Evolutionary conservation across 2,329 filamentous ascomycete species (phyloP), one percentile per base, ranked within the genome.

Genomic region (Colletotrichum tropicale): DNA sequence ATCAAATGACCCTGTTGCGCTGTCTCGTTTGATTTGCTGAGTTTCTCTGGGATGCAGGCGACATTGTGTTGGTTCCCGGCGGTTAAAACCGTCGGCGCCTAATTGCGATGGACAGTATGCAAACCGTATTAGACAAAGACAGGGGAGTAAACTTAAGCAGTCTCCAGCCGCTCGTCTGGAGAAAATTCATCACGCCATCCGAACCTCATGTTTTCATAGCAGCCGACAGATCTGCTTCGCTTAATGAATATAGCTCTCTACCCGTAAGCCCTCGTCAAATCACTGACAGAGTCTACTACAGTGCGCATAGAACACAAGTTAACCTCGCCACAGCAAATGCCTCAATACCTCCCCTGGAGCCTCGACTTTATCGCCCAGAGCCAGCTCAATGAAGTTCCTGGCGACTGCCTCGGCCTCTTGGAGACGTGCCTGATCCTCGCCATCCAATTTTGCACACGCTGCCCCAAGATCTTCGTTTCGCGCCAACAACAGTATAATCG

Each of bases 381-480:
- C 13, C 55, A 79, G 74, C 10, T 38, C 68, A 4, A 94, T 81
- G 77, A 94, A 94, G 8, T 82, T 82, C 61, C 92, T 88, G n/a
- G 91, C 91, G 60, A 90, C 86, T 13, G 77, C 80, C 80, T 94
- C 92, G 28, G 96, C 95, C 77, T 90, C 86, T 79, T 92, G 89
- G n/a, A 98, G 87, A 48, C 91, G 90, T n/a, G 85, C 83, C 68
- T 89, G 88, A 80, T 98, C 95, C 6, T 87, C 86, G 1, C 87
- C 85, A 0, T 92, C 92, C 77, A 98, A 86, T 60, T 88, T 89
- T 6, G 94, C 91, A 83, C 94, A 98, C 24, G 92, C 91, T 34
- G 91, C 89, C 8, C 93, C 90, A 3, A 98, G 87, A 82, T 98
- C 94, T 80, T 96, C 94, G 8, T 95, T 94, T 66, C 89, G 91